phyloP scores from a whole-genome alignment of 139 green algal genomes.

The Chlamydomonas asymmetrica region DNA sequence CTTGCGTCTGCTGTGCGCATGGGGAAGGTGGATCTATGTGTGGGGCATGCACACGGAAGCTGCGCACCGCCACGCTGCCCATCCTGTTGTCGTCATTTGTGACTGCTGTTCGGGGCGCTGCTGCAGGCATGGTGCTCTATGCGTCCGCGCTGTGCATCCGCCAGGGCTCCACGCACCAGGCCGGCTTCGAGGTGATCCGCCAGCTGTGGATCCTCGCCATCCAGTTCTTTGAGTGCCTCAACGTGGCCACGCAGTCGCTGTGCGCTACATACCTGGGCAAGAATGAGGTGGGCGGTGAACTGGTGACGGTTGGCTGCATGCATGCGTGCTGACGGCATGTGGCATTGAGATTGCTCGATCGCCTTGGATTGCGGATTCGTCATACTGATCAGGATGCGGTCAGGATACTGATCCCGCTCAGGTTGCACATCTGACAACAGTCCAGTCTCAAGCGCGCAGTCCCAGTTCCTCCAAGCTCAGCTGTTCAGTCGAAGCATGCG shows the following conservation, averaged over 20 bases:
- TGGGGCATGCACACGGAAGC: too few relatives aligned
- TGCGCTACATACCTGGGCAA: conserved; percentile 56
- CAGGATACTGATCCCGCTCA: too few relatives aligned
- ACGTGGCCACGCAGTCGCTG: conserved; percentile 63
- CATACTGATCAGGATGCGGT: background rate
- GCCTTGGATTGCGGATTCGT: background rate
- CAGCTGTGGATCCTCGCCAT: conserved; percentile 45
- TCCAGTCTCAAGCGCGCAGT: too few relatives aligned
- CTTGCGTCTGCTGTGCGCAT: too few relatives aligned
- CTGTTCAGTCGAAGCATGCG: too few relatives aligned
- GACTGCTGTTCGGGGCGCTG: too few relatives aligned
- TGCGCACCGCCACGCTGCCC: too few relatives aligned
- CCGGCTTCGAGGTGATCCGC: conserved; percentile 57
- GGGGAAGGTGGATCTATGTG: too few relatives aligned
- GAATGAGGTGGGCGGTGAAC: background rate
- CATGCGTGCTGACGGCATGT: background rate
- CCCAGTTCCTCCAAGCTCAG: too few relatives aligned
- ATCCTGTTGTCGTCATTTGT: too few relatives aligned
- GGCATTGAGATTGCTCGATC: too few relatives aligned
- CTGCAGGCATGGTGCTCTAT: conserved; percentile 59
- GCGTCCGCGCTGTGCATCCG: conserved; percentile 47
- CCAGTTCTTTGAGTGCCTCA: conserved; percentile 70
- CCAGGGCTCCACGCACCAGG: conserved; percentile 45
- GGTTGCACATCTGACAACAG: too few relatives aligned
- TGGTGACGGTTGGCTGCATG: background rate